phyloP scores from a whole-genome alignment of 1,284 basidiomycete species.

The Trichosporon coremiiforme region DNA sequence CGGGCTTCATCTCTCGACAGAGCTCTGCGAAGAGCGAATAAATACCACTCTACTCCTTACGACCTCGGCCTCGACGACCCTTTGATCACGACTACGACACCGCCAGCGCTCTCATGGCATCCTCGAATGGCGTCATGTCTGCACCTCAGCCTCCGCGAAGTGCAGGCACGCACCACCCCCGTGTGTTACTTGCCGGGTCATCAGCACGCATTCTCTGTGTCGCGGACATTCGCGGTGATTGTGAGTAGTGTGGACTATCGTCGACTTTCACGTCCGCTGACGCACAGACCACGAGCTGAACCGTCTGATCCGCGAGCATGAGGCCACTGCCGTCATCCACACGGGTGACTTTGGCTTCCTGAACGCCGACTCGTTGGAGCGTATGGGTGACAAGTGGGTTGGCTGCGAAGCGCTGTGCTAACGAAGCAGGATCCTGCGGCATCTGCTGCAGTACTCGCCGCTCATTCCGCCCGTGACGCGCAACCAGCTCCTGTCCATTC shows the following conservation, averaged over 20 bases:
- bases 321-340: conserved; percentile 93
- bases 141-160: conserved; percentile 22
- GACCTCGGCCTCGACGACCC: background rate
- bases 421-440: conserved; percentile 71
- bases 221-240: conserved; percentile 85
- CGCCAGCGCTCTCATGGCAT: background rate
- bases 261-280: conserved; percentile 22
- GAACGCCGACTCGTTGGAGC: conserved; percentile 76
- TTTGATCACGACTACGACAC: background rate
- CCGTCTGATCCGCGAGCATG: conserved; percentile 81
- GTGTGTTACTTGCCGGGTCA: conserved; percentile 46
- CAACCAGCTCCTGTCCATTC: conserved; percentile 73
- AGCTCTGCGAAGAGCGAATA: background rate
- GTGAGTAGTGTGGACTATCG: conserved; percentile 38
- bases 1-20: background rate
- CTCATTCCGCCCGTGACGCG: conserved; percentile 82
- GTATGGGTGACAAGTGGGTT: conserved; percentile 80
- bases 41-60: background rate
- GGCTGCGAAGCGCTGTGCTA: conserved; percentile 18
- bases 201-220: conserved; percentile 89
- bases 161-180: conserved; percentile 32
- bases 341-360: conserved; percentile 99
- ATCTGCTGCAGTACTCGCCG: conserved; percentile 97
- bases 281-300: conserved; percentile 71
- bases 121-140: conserved; percentile 30